These are phyloP conservation scores for Biscutella laevigata DNA, from an alignment of 441 rosid species.

Conservation along the genomic window DNA sequence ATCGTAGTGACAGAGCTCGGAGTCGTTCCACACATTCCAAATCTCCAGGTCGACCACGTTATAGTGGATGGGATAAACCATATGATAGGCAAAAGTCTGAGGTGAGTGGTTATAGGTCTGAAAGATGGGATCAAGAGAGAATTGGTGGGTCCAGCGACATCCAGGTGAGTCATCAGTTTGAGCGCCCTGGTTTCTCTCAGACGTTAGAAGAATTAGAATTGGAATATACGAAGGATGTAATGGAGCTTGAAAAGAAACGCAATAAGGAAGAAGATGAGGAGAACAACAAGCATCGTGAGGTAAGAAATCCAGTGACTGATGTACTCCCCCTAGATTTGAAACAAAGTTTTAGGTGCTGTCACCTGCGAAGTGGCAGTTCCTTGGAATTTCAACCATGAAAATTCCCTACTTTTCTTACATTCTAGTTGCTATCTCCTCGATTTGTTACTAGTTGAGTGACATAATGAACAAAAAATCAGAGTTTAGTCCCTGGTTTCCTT, in stretches of 20 bases:
- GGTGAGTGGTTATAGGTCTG: constrained; percentile 55
- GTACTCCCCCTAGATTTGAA: constrained; percentile 9
- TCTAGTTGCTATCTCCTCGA: no score
- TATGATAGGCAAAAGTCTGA: constrained; percentile 59
- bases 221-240: constrained; percentile 67
- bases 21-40: constrained; percentile 76
- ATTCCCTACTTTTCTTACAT: background rate
- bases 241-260: constrained; percentile 63
- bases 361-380: constrained; percentile 10
- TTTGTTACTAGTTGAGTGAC: no score
- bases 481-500: constrained; percentile 2
- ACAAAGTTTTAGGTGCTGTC: constrained; percentile 14
- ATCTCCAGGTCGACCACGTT: constrained; percentile 67
- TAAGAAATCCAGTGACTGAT: constrained; percentile 37
- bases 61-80: constrained; percentile 63
- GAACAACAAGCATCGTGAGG: constrained; percentile 91
- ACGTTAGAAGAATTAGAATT: constrained; percentile 71
- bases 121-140: constrained; percentile 71
- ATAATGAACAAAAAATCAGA: no score
- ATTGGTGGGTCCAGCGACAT: constrained; percentile 39
- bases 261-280: constrained; percentile 92
- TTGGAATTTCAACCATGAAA: constrained; percentile 3
- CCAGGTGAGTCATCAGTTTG: constrained; percentile 58
- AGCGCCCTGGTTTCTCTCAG: constrained; percentile 50
- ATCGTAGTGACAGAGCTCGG: constrained; percentile 89